phyloP scores from a whole-genome alignment of 2,329 filamentous ascomycete genomes.

The Mycosphaerella sp. region DNA sequence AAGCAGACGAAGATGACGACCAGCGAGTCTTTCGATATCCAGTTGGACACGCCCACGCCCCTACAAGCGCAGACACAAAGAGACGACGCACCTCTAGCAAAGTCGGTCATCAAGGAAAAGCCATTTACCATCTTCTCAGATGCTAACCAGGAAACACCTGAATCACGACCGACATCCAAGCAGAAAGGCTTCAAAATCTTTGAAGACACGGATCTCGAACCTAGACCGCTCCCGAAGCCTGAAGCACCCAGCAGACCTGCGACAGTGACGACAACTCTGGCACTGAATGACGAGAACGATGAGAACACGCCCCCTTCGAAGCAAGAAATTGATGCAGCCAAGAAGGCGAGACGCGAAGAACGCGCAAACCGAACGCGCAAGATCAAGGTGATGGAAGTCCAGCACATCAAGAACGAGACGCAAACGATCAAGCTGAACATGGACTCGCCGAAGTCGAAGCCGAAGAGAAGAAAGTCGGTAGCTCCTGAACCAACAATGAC shows the following conservation, averaged over 20 bases:
- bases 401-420: conserved; percentile 71
- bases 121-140: conserved; percentile 8
- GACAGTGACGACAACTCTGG: conserved; percentile 28
- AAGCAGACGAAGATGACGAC: conserved; percentile 7
- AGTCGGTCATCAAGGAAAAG: conserved; percentile 4
- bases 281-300: conserved; percentile 41
- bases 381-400: conserved; percentile 68
- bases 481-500: conserved; percentile 97
- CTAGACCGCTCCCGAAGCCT: conserved; percentile 3
- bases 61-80: not conserved
- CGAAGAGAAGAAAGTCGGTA: conserved; percentile 66
- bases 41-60: conserved; percentile 15
- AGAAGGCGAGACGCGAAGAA: conserved; percentile 45
- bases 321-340: conserved; percentile 39
- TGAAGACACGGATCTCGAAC: conserved; percentile 25
- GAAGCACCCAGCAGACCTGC: conserved; percentile 21
- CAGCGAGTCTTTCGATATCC: conserved; percentile 21
- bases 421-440: conserved; percentile 94
- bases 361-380: conserved; percentile 47
- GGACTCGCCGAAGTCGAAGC: conserved; percentile 75
- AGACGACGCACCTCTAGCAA: not conserved
- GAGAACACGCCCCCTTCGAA: conserved; percentile 42
- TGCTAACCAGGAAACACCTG: conserved; percentile 5
- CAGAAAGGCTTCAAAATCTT: conserved; percentile 34
- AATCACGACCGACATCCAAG: conserved; percentile 20